Base-by-base conservation (phyloP, 2,329 filamentous ascomycete species). In the Lachnum nothofagi region DNA sequence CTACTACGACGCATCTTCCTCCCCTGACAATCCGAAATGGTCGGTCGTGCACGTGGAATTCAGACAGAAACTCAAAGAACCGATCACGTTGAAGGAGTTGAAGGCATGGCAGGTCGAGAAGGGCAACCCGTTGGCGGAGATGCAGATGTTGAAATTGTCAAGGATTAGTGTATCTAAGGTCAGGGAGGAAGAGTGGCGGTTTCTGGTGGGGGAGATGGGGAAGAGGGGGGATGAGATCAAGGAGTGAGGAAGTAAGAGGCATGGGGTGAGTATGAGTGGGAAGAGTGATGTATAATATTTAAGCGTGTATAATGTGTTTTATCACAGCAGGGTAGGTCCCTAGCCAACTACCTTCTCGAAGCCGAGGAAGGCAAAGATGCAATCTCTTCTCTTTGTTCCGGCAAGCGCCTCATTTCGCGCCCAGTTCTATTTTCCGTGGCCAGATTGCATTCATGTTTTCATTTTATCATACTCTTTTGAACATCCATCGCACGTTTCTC, bases 41-140 rank as follows among this genome's bases (percentile, higher is more conserved):
- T 88, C 83, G 45, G 79, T 93, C 16, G 93, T 97, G 1, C 86
- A 94, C 53, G 91, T 97, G 41, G 78, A 84, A 61, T 96, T 95
- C 65, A 82, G 86, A 49, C 83, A 82, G 65, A 96, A 95, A 68
- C 90, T 97, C 59, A 73, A 75, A 1, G 75, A 81, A 12, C 78
- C 82, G 0, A 78, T 97, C 48, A 77, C 77, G 4, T 75, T 96
- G 44, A 78, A 80, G 53, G 82, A 88, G 57, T 75, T 96, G 38
- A 84, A 86, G 46, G 76, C 78, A 29, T 74, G 85, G 61, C 80
- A 74, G 34, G 63, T 67, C 0, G 77, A 76, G 0, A 69, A 78
- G 7, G 76, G 74, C 6, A 67, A 68, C 43, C 73, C 79, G 5
- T 70, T 95, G 34, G 79, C 81, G 60, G 77, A 80, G 42, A 88